phyloP scores from a whole-genome alignment of 108 stramenopile species.

The Hondaea fermentalgiana region DNA sequence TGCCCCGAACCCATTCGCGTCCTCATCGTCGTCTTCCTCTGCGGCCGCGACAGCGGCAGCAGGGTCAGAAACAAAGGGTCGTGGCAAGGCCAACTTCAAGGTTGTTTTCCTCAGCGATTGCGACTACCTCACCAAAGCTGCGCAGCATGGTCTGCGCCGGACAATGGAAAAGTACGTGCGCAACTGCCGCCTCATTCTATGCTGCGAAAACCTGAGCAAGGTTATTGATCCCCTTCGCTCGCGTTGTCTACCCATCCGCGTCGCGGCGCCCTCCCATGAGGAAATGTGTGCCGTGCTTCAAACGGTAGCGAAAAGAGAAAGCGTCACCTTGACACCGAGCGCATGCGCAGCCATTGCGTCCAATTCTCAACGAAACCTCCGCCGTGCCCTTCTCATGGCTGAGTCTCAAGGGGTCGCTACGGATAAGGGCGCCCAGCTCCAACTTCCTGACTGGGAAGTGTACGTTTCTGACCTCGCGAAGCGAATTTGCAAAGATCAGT shows the following conservation, averaged over 20 bases:
- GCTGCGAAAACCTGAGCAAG: slow-evolving; percentile 73
- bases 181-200: slow-evolving; percentile 85
- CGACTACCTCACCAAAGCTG: slow-evolving; percentile 77
- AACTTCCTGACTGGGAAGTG: slow-evolving; percentile 78
- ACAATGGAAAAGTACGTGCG: slow-evolving; percentile 95
- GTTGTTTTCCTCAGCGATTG: slow-evolving; percentile 86
- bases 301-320: slow-evolving; percentile 65
- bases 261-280: slow-evolving; percentile 61
- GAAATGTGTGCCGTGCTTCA: slow-evolving; percentile 65
- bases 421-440: background rate
- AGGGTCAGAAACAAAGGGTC: background rate
- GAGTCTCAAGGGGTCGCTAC: slow-evolving; percentile 55
- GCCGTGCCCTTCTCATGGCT: slow-evolving; percentile 88
- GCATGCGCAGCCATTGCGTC: slow-evolving; percentile 66
- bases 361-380: slow-evolving; percentile 74
- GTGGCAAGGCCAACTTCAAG: slow-evolving; percentile 50
- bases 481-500: slow-evolving; percentile 37
- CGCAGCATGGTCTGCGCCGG: slow-evolving; percentile 80
- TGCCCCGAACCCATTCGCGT: background rate
- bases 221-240: slow-evolving; percentile 89
- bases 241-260: slow-evolving; percentile 86
- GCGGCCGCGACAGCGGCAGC: background rate
- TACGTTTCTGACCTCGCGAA: slow-evolving; percentile 78
- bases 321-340: slow-evolving; percentile 55
- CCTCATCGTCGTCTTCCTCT: background rate